Evolutionary conservation across 2,329 filamentous ascomycete species (phyloP), one percentile per base, ranked within the genome.

Genomic region (Talaromyces piceae): DNA sequence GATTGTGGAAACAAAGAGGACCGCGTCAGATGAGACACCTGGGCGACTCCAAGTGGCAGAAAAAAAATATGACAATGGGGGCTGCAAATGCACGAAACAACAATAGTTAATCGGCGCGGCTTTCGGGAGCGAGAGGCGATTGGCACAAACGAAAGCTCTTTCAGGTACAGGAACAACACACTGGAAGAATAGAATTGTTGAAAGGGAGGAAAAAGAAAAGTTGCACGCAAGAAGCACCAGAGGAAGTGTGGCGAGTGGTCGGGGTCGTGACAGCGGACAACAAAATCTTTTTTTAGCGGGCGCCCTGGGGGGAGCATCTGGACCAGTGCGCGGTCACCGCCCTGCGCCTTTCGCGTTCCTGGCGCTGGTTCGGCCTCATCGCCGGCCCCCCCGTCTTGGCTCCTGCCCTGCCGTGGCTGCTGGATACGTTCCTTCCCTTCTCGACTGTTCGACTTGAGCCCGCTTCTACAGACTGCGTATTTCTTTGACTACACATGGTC

Each of bases 101-200:
- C 28, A 31, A 13, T 33, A 33, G 16, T 33, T n/a, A n/a, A n/a
- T 12, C 13, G 30, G 30, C 30, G 16, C 33, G 33, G 16, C 31
- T 33, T 16, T 20, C 33, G 33, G 7, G 3, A 3, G 31, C n/a
- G 16, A 37, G 20, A 20, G 20, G 33, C 33, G 33, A 37, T 37
- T 37, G 33, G 37, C 39, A 41, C 31, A 31, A 50, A 43, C 20
- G 20, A 45, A 33, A 18, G 43, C 44, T 51, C 44, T 37, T n/a
- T 20, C 33, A 37, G 33, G 20, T 13, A 37, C 12, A 20, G 11
- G 33, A 18, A 18, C 5, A 9, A 20, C 7, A 9, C 7, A 28
- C n/a, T n/a, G 26, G 22, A 25, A 25, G 16, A 27, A 27, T 20
- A 20, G 26, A n/a, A n/a, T n/a, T 13, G 16, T 12, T 22, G 33